Conservation (phyloP, 176 grass and related monocot genomes). For the Hordeum marinum region DNA sequence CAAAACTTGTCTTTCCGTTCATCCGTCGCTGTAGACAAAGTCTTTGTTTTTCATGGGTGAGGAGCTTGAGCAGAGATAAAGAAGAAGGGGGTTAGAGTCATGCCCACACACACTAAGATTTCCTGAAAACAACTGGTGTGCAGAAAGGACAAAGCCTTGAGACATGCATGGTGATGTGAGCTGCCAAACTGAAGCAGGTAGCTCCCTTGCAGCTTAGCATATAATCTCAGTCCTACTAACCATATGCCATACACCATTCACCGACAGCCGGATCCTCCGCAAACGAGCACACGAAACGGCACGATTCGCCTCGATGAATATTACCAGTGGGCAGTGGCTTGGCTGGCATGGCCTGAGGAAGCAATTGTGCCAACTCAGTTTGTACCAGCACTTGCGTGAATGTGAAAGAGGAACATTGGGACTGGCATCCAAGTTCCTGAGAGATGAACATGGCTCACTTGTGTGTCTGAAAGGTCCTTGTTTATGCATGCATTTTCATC, state of each 20-base stretch:
- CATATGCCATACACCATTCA: background rate
- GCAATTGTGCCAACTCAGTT: background rate
- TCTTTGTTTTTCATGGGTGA: constrained; percentile 19
- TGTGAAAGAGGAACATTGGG: background rate
- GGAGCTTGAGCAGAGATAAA: constrained; percentile 3
- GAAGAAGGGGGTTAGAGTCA: background rate
- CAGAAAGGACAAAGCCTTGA: background rate
- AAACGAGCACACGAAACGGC: too few relatives aligned
- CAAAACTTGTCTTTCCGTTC: background rate
- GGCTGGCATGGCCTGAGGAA: background rate
- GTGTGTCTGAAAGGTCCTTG: constrained; percentile 33
- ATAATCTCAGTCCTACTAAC: background rate
- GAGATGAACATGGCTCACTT: background rate
- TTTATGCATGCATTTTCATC: constrained; percentile 31
- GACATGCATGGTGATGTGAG: constrained; percentile 7
- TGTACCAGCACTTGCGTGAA: background rate
- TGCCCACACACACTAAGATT: constrained; percentile 9
- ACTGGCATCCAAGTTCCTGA: background rate
- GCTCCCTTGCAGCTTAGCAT: background rate
- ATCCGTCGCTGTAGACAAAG: constrained; percentile 11
- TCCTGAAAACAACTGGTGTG: constrained; percentile 16
- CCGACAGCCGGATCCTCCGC: background rate
- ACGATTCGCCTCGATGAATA: background rate
- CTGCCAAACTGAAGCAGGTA: constrained; percentile 27
- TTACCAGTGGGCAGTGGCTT: too few relatives aligned